A percentile compares a stretch with the other conserved stretches of the same genome.
phyloP scores from a whole-genome alignment of 306 rosid species.

The Begonia masoniana region DNA sequence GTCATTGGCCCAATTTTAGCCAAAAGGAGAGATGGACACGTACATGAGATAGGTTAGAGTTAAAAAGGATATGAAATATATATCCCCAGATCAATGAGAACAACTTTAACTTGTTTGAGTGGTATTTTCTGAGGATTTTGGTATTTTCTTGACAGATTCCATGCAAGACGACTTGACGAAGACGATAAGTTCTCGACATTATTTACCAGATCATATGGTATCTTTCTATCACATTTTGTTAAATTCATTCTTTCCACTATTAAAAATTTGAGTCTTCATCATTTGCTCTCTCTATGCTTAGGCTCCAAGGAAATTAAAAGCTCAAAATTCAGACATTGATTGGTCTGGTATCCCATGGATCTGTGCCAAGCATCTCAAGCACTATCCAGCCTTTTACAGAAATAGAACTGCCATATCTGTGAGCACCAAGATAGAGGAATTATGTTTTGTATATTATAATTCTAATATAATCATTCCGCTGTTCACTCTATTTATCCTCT shows the following conservation, averaged over 20 bases:
- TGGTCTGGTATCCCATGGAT: slow-evolving; percentile 64
- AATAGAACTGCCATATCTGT: slow-evolving; percentile 44
- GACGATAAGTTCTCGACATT: slow-evolving; percentile 15
- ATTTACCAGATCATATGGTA: slow-evolving; percentile 56
- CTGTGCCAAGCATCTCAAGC: slow-evolving; percentile 76
- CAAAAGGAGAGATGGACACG: too few species aligned
- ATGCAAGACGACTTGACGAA: slow-evolving; percentile 21
- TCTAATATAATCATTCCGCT: not conserved
- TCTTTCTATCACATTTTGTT: not conserved
- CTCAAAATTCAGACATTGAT: slow-evolving; percentile 45
- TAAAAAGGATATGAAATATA: too few species aligned
- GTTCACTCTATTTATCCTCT: not conserved
- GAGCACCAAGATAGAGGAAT: slow-evolving; percentile 12
- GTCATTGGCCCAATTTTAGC: too few species aligned
- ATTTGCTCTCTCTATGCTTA: slow-evolving; percentile 2
- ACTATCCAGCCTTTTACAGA: slow-evolving; percentile 54
- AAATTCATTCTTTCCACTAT: slow-evolving; percentile 7
- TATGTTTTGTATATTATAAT: too few species aligned
- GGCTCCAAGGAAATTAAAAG: slow-evolving; percentile 53
- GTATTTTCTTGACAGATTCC: slow-evolving; percentile 31
- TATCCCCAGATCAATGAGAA: not conserved
- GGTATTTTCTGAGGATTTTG: slow-evolving; percentile 5
- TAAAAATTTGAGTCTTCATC: slow-evolving; percentile 2
- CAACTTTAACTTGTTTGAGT: not conserved
- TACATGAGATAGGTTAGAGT: too few species aligned